Evolutionary conservation across 164 flowering plant species (phyloP).

Genomic region (Tinospora cordifolia): DNA sequence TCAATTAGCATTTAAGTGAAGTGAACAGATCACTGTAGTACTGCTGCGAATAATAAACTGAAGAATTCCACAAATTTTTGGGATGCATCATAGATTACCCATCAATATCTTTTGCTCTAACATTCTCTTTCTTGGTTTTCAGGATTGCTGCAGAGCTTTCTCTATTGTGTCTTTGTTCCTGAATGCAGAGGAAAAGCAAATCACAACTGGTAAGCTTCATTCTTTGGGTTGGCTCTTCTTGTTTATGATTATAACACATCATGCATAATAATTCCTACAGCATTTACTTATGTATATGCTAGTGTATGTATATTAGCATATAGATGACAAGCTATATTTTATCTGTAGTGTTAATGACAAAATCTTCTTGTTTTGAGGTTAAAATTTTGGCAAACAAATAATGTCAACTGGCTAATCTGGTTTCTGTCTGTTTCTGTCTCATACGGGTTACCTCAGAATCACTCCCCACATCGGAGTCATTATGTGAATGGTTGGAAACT

Average conservation of each 20-base stretch:
- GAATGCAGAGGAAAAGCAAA: slow-evolving; percentile 9
- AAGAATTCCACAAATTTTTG: neutral
- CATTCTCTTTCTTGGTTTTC: slow-evolving; percentile 15
- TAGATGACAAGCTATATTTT: neutral
- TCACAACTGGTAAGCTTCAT: neutral
- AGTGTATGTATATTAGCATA: neutral
- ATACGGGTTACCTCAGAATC: slow-evolving; percentile 31
- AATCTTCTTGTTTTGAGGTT: neutral
- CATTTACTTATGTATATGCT: neutral
- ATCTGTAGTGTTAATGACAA: neutral
- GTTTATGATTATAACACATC: neutral
- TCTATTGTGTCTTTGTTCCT: slow-evolving; percentile 27
- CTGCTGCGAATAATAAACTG: neutral
- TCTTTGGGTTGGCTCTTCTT: neutral
- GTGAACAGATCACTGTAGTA: neutral
- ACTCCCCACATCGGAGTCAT: slow-evolving; percentile 22
- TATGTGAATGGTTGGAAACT: slow-evolving; percentile 22
- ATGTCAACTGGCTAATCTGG: neutral
- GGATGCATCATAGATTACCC: slow-evolving; percentile 22
- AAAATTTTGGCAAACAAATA: neutral
- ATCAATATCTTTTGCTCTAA: slow-evolving; percentile 16
- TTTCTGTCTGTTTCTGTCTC: neutral
- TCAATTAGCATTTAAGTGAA: neutral
- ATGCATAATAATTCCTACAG: neutral
- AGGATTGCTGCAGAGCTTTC: slow-evolving; percentile 11